Evolutionary conservation across 2,329 filamentous ascomycete genomes (phyloP).

Genomic region (Aureobasidium melanogenum): DNA sequence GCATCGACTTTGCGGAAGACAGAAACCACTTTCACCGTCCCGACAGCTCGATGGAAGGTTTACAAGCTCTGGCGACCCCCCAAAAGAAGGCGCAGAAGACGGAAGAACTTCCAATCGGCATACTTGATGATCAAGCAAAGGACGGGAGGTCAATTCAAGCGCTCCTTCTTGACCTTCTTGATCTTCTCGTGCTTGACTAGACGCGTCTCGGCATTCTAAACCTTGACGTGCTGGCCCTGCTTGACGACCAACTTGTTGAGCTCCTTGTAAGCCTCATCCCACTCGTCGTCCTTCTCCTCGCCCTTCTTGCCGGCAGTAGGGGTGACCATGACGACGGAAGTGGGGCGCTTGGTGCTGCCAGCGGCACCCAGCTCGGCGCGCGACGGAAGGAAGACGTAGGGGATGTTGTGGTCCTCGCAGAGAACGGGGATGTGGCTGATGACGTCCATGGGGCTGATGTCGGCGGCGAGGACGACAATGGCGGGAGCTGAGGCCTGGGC

Average conservation of each 20-base stretch:
- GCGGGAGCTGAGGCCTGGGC: constrained; percentile 45
- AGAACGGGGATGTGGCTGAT: constrained; percentile 96
- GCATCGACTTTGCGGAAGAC: constrained; percentile 5
- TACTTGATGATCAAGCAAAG: not conserved
- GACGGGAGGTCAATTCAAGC: not conserved
- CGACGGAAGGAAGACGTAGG: constrained; percentile 90
- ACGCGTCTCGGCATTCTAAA: constrained; percentile 25
- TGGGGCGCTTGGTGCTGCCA: constrained; percentile 90
- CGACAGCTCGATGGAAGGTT: not conserved
- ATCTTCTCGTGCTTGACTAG: not conserved
- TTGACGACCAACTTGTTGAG: constrained; percentile 51
- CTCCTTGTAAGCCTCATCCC: constrained; percentile 38
- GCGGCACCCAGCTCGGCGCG: constrained; percentile 90
- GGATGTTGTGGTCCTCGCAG: constrained; percentile 95
- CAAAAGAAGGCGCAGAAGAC: not conserved
- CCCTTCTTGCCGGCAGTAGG: constrained; percentile 40
- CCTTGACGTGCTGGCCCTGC: constrained; percentile 48
- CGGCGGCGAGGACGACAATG: constrained; percentile 81
- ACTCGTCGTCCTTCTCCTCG: constrained; percentile 36
- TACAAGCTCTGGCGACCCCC: not conserved
- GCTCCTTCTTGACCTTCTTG: constrained; percentile 3
- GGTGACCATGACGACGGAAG: constrained; percentile 82
- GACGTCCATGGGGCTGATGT: constrained; percentile 97
- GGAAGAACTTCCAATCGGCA: not conserved
- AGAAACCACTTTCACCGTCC: not conserved